Base-by-base conservation (phyloP, 495 filamentous ascomycete genomes). In the Cenococcum geophilum region DNA sequence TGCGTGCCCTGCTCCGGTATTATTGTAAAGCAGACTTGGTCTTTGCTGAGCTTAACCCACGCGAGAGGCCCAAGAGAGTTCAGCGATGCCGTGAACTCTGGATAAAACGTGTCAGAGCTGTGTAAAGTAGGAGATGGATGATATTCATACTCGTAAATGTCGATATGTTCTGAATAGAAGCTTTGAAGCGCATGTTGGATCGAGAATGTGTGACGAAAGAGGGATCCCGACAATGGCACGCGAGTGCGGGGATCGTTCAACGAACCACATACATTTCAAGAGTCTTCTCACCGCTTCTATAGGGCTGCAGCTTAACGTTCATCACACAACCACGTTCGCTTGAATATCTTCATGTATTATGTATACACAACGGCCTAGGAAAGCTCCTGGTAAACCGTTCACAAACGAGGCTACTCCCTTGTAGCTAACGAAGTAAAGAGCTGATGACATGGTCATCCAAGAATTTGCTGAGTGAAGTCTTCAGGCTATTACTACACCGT, bases 1-100 rank as follows among this genome's bases (percentile, higher is more conserved):
- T 97, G 91, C 11, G 91, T 91, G 22, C 93, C 91, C 67, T 87
- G 85, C 65, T 96, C 91, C 5, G 91, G 90, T 63, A 96, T 91
- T 70, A 96, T 87, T 58, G 95, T 97, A 77, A 98, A 96, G 65
- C 90, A 91, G 59, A 95, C 82, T 21, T 86, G 83, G 54, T 92
- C 84, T 72, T 89, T 79, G 74, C 92, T 88, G 25, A 98, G 85
- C 48, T 90, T 88, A 51, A 97, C 80, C 93, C 95, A 97, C 43
- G 91, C 93, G 65, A 95, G 83, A 72, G 93, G 92, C 58, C 92
- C 91, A 36, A 97, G 78, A 6, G 91, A 91, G 53, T 85, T 84
- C 58, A 97, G 80, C 4, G 92, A 96, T 8, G 88, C 87, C 2
- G 84, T 85, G 61, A 98, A 79, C 74, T 95, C 92, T 96, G 66